These are phyloP conservation scores for Lithospermum erythrorhizon DNA, from an alignment of 257 asterid species.

Conservation along the genomic window DNA sequence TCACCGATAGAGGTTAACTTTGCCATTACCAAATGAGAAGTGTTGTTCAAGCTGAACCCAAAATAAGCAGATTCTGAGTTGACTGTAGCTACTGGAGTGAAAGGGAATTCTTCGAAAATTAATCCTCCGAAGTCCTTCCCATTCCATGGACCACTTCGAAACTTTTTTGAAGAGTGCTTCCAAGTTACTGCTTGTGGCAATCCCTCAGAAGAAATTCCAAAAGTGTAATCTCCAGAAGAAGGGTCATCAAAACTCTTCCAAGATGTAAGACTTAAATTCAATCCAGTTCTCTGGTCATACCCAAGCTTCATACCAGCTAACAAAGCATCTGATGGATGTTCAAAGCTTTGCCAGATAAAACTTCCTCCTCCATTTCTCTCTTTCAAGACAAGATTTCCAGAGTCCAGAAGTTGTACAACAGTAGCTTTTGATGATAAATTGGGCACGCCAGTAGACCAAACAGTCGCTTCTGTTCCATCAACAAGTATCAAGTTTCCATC, in stretches of 20 bases:
- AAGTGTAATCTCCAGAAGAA: conserved; percentile 4
- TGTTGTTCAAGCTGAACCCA: background rate
- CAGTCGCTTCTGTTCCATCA: background rate
- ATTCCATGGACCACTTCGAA: conserved; percentile 5
- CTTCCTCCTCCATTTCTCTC: background rate
- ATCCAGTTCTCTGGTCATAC: background rate
- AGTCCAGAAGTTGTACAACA: conserved; percentile 1
- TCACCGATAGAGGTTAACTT: background rate
- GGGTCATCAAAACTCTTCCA: conserved; percentile 4
- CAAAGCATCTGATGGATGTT: conserved; percentile 1
- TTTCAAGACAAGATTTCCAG: conserved; percentile 3
- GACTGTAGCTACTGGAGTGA: background rate
- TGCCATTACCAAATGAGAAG: background rate
- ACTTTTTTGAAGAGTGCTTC: background rate
- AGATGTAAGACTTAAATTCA: background rate
- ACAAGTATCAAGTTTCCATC: conserved; percentile 2
- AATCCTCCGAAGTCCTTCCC: background rate
- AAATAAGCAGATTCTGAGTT: background rate
- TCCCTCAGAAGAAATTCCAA: background rate
- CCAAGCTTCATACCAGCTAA: conserved; percentile 3
- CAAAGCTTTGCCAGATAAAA: conserved; percentile 2
- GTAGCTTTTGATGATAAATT: background rate
- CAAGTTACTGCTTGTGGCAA: background rate
- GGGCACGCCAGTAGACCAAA: background rate
- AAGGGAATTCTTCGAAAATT: background rate